Base-by-base conservation (phyloP, 2,329 filamentous ascomycete genomes). In the Dendrostoma leiphaemia region DNA sequence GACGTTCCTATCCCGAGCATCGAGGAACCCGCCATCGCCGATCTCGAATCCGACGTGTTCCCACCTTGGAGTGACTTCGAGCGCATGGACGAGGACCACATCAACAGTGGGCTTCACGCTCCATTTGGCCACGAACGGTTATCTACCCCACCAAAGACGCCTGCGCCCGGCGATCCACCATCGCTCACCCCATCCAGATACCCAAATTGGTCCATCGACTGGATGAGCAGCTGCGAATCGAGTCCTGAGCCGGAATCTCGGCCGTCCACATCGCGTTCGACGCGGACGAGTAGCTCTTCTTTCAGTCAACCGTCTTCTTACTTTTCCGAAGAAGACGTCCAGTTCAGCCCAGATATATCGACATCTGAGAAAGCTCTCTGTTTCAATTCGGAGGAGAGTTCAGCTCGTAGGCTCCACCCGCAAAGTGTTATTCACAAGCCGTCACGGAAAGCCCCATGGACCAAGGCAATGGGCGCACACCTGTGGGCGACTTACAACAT, bases 1-100 rank as follows among this genome's bases (percentile, higher is more conserved):
- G 84, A 87, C 64, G 72, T 85, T 4, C 82, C 83, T 23, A 79
- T 87, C 48, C 84, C 83, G 13, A 86, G 83, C 65, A 85, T 87
- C 53, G 84, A 87, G 67, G 74, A 80, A 57, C 77, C 81, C 48
- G 72, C 75, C 37, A 59, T 65, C 29, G 67, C 71, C 23, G 50
- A 53, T 2, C 51, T 46, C 24, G 55, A 48, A 19, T 40, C 52
- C n/a, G 51, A 58, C 32, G 52, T 29, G 10, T 51, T 58, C 43
- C 61, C 70, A 35, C 48, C 61, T 49, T 74, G 79, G 61, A 72
- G 74, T 60, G 72, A 75, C 38, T 64, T 73, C 37, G 66, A 72
- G 43, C 65, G 64, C 26, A 57, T 65, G 59, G 65, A 68, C 45
- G 66, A 68, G 37, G 40, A 35, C 13, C 47, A 37, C 23, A 47